Evolutionary conservation across 176 grass and related monocot species (phyloP), one percentile per base, ranked within the genome.

Genomic region (Panicum miliaceum): DNA sequence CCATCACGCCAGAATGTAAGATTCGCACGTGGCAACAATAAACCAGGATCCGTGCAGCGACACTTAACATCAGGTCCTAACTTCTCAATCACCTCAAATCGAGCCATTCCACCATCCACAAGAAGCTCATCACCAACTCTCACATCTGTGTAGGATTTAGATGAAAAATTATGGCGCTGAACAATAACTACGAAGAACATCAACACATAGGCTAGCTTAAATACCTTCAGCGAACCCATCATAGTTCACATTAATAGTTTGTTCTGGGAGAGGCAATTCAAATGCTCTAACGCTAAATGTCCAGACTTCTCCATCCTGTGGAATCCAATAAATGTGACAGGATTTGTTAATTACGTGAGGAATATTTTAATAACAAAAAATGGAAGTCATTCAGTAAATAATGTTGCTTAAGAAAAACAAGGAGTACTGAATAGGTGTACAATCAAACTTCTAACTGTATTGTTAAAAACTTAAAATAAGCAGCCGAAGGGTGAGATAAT

Each of bases 271-370:
- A 85, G 83, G 83, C 48, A 76, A 84, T 68, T 94, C 89, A 88
- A 93, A 98, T 85, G 96, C 84, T 94, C 96, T 91, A 67, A 98
- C 96, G 6, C 87, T 98, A 65, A 98, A 98, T 81, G 89, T 98
- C 96, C 96, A 98, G 54, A 96, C 92, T 89, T 98, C 96, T 78
- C 96, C 96, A 94, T 98, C 96, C 96, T 98, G 88, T 68, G 74
- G 77, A 88, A 83, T 75, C 12, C 47, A 89, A 60, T 10, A 74
- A 47, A 86, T 42, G 6, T 73, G 19, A 71, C 26, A 70, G 0
- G 13, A 82, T 76, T 79, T 26, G 71, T 69, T 58, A 84, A 26
- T 77, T 64, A 60, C 60, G 53, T 36, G n/a, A 81, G 34, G 47
- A 79, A 58, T 1, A 68, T 20, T 57, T 75, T 34, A 22, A 38